Conservation (phyloP, 2,329 filamentous ascomycete species). For the Diaporthe vexans region DNA sequence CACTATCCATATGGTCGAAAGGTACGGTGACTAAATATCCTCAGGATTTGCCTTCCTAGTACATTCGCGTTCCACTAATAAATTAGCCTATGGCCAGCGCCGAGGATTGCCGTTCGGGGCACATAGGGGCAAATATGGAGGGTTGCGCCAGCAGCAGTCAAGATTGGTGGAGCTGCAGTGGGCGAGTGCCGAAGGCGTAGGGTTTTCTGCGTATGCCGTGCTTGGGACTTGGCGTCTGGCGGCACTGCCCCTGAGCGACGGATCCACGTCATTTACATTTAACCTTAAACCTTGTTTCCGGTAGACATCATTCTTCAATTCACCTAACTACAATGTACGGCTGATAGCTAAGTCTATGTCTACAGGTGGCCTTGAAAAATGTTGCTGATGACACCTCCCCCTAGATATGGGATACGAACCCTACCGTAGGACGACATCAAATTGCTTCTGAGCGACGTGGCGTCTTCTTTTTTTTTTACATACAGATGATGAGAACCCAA, state of each 20-base stretch:
- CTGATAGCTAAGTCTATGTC: neutral
- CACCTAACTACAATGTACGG: neutral
- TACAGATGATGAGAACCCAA: too few species aligned
- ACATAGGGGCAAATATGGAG: neutral
- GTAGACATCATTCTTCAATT: neutral
- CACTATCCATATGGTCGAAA: neutral
- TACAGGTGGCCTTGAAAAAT: too few species aligned
- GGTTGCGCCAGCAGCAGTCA: neutral
- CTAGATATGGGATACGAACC: too few species aligned
- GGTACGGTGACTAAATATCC: neutral
- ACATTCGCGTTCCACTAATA: neutral
- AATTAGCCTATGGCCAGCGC: neutral
- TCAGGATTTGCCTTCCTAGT: neutral
- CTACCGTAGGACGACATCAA: too few species aligned
- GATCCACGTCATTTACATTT: neutral
- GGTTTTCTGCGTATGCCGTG: too few species aligned
- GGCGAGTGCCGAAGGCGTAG: neutral
- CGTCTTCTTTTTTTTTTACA: too few species aligned
- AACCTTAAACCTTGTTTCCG: constrained; percentile 8
- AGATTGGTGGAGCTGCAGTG: neutral
- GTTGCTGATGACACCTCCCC: too few species aligned
- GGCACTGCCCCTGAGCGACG: neutral
- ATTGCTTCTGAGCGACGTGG: too few species aligned
- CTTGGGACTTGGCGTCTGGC: too few species aligned
- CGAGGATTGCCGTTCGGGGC: neutral